phyloP scores from a whole-genome alignment of 2,329 filamentous ascomycete genomes.

The Rutstroemia sydowiana region DNA sequence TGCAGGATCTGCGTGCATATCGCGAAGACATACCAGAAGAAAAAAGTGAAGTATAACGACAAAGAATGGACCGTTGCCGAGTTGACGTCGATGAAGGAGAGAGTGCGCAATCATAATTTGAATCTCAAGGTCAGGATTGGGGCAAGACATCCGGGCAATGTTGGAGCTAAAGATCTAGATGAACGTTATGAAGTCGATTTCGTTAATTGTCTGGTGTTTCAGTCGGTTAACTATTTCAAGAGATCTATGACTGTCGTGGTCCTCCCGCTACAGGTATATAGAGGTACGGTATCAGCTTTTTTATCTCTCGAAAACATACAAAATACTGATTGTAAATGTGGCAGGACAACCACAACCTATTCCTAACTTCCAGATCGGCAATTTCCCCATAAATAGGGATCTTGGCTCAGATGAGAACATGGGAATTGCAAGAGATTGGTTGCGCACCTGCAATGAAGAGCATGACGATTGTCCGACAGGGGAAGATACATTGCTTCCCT shows the following conservation, averaged over 20 bases:
- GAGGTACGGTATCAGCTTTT: not conserved
- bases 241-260: not conserved
- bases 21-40: not conserved
- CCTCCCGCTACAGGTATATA: not conserved
- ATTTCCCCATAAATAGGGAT: not conserved
- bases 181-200: too few species aligned
- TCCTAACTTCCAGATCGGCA: not conserved
- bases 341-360: not conserved
- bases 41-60: too few species aligned
- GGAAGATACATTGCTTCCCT: constrained; percentile 6
- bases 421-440: constrained; percentile 1
- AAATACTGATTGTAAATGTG: not conserved
- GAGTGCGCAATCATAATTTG: not conserved
- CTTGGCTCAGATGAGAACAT: not conserved
- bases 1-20: not conserved
- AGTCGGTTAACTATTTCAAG: not conserved
- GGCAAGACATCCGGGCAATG: not conserved
- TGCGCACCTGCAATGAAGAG: not conserved
- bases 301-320: not conserved
- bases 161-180: not conserved
- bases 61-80: not conserved
- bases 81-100: not conserved
- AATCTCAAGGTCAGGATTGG: not conserved
- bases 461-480: constrained; percentile 2
- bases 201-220: not conserved